These are phyloP conservation scores for Westerdykella sp. DNA, from an alignment of 2,329 filamentous ascomycete species.

Conservation along the genomic window DNA sequence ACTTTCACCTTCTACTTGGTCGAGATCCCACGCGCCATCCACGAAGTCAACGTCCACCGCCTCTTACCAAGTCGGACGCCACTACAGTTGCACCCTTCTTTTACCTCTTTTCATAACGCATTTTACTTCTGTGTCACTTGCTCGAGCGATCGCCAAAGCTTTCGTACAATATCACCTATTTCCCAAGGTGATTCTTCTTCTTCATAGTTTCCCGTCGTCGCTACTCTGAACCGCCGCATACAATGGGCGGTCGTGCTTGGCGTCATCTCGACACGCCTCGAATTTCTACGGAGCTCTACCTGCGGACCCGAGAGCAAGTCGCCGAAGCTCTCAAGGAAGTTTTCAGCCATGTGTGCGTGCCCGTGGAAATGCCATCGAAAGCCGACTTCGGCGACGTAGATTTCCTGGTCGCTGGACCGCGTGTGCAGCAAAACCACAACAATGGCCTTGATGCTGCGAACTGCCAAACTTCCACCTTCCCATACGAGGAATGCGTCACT, in stretches of 20 bases:
- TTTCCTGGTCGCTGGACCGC: conserved; percentile 16
- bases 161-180: too few species aligned
- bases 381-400: conserved; percentile 20
- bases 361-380: conserved; percentile 21
- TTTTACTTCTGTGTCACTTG: too few species aligned
- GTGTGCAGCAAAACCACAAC: not conserved
- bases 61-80: too few species aligned
- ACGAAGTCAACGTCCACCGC: too few species aligned
- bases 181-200: too few species aligned
- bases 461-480: not conserved
- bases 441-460: not conserved
- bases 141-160: too few species aligned
- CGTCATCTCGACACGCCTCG: conserved; percentile 18
- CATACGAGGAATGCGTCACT: conserved; percentile 10
- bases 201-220: too few species aligned
- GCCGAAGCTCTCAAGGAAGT: conserved; percentile 10
- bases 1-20: too few species aligned
- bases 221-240: not conserved
- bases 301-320: conserved; percentile 9
- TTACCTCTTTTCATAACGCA: too few species aligned
- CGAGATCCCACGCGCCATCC: too few species aligned
- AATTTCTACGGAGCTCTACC: conserved; percentile 15
- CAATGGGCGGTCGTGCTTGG: conserved; percentile 25
- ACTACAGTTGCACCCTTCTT: too few species aligned
- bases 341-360: conserved; percentile 21